Evolutionary conservation across 1,139 yeast genomes (phyloP).

Genomic region (Nakaseomyces glabratus): DNA sequence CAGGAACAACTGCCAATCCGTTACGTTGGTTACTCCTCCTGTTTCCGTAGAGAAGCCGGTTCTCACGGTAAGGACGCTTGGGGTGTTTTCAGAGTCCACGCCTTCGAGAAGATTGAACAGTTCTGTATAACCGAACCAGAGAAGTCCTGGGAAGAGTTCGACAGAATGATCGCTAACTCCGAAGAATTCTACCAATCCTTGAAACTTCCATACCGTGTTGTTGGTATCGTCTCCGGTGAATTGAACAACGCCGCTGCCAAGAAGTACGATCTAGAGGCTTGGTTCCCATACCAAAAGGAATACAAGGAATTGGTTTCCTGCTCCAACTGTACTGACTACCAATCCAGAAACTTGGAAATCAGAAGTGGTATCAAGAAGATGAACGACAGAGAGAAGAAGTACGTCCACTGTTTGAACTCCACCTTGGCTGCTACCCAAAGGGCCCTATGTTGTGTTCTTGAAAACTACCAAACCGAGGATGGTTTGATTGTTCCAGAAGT

Average conservation of each 20-base stretch:
- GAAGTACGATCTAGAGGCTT: constrained; percentile 97
- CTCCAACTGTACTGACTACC: constrained; percentile 98
- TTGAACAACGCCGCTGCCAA: constrained; percentile 98
- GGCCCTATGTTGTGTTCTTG: constrained; percentile 92
- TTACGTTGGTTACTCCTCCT: constrained; percentile 95
- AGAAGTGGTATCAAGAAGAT: constrained; percentile 97
- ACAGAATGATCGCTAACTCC: constrained; percentile 80
- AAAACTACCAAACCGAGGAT: constrained; percentile 95
- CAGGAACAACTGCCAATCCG: constrained; percentile 91
- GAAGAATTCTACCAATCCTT: constrained; percentile 92
- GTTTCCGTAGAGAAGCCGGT: constrained; percentile 99
- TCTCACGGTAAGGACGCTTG: constrained; percentile 99
- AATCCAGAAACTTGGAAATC: constrained; percentile 94
- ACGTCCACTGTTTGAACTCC: constrained; percentile 96
- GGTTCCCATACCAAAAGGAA: constrained; percentile 99
- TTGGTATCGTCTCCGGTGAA: constrained; percentile 97
- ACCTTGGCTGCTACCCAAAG: constrained; percentile 97
- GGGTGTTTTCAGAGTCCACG: constrained; percentile 99
- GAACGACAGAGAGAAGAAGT: constrained; percentile 93
- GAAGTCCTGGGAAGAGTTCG: constrained; percentile 95
- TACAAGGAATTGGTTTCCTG: constrained; percentile 97
- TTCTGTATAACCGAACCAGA: constrained; percentile 94
- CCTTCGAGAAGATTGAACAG: constrained; percentile 96
- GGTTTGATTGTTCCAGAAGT: constrained; percentile 93
- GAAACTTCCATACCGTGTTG: constrained; percentile 92